Evolutionary conservation across 441 rosid species (phyloP), one percentile per base, ranked within the genome.

Genomic region (Arabidopsis hybrid): DNA sequence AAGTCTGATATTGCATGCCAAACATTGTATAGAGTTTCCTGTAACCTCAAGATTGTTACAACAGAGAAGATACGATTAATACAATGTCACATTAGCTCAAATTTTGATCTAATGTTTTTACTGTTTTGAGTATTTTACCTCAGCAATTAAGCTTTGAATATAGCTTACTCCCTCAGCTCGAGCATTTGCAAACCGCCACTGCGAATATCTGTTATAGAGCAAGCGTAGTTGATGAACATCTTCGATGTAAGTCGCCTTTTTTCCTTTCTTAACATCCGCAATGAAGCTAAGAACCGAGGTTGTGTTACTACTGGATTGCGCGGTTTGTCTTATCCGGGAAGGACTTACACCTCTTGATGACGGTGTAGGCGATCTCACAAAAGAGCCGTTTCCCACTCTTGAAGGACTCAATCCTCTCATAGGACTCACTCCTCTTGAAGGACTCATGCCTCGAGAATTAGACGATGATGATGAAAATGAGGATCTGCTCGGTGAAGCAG

Each of bases 101-200:
- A 45, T 18, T 8, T 5, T 26, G 26, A 35, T 36, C 35, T 10
- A 42, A 21, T 61, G 18, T 45, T 18, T 35, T 13, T 10, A 7
- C 31, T 3, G 18, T 52, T 57, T 42, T 4, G 52, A 71, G 36
- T 57, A 46, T 38, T 46, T 63, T 85, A 95, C 99, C 99, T 89
- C 93, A 13, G 90, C 87, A 11, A 68, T 88, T 50, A 80, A 75
- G 82, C 88, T 89, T 75, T 91, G 92, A 76, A 77, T 60, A 65
- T 79, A 84, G 67, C 91, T 81, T 14, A 85, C 95, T 78, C 79
- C 86, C 39, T 87, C 96, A 52, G 90, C 86, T 70, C 78, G 78
- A 63, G 97, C 96, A 86, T 88, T 91, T 60, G 90, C 85, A 73
- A 92, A 91, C 72, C 93, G 82, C 99, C 99, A 95, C 65, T 95